Percentiles rank a stretch among this genome's conserved stretches.
Conservation (phyloP, 345 rosid species). For the Nephelium lappaceum region DNA sequence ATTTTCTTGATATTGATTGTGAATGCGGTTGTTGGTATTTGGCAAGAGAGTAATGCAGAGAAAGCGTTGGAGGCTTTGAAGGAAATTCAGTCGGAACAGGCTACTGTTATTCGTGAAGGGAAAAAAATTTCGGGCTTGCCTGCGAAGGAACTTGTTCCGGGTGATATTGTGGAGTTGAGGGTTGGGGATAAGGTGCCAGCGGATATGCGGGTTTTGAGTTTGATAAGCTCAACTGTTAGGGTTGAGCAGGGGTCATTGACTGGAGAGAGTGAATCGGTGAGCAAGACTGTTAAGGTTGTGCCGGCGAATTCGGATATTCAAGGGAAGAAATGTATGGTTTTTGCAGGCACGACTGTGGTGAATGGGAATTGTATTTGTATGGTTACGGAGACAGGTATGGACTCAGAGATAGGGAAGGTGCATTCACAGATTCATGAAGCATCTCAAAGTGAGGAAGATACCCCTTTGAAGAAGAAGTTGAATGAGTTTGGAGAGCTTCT, state of each 20-base stretch:
- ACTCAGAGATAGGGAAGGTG: conserved; percentile 85
- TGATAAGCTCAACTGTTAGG: conserved; percentile 79
- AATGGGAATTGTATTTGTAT: conserved; percentile 83
- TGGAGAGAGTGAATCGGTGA: conserved; percentile 92
- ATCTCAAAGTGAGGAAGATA: conserved; percentile 77
- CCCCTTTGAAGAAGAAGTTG: conserved; percentile 92
- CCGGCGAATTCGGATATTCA: conserved; percentile 74
- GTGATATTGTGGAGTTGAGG: conserved; percentile 82
- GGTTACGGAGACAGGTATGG: conserved; percentile 82
- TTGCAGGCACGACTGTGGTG: conserved; percentile 89
- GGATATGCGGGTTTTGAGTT: conserved; percentile 71
- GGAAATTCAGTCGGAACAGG: conserved; percentile 88
- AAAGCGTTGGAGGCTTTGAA: conserved; percentile 91
- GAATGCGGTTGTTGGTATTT: conserved; percentile 84
- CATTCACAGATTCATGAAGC: conserved; percentile 98
- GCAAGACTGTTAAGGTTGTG: conserved; percentile 69
- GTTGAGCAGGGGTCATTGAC: conserved; percentile 91
- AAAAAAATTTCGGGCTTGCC: conserved; percentile 45
- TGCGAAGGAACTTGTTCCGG: conserved; percentile 87
- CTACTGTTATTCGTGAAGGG: conserved; percentile 71
- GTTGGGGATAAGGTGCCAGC: conserved; percentile 97
- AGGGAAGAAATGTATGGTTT: conserved; percentile 85
- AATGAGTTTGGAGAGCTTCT: conserved; percentile 86
- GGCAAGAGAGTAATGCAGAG: conserved; percentile 95
- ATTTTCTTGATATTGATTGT: conserved; percentile 89